Evolutionary conservation across 768 basidiomycete genomes (phyloP).

Genomic region (Nidularia pulvinata): DNA sequence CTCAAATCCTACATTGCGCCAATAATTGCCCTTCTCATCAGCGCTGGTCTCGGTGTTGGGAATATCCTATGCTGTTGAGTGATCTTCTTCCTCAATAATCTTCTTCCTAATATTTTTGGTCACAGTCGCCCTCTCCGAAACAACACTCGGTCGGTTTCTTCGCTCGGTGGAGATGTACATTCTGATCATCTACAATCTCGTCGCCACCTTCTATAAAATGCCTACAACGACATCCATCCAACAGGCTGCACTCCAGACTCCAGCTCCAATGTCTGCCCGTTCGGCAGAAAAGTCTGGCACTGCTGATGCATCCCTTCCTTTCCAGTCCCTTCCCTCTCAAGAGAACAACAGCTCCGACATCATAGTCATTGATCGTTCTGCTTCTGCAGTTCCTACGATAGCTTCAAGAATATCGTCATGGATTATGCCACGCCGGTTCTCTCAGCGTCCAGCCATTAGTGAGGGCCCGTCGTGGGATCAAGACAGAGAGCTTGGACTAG

Average conservation of each 20-base stretch:
- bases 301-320: too few species aligned
- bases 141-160: conserved; percentile 64
- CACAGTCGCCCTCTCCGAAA: conserved; percentile 70
- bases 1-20: conserved; percentile 47
- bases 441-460: background rate
- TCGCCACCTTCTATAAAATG: conserved; percentile 34
- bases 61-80: conserved; percentile 55
- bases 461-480: background rate
- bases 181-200: conserved; percentile 56
- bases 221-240: conserved; percentile 3
- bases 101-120: background rate
- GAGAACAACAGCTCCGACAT: background rate
- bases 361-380: too few species aligned
- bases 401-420: conserved; percentile 12
- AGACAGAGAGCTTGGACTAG: background rate
- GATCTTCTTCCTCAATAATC: conserved; percentile 1
- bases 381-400: too few species aligned
- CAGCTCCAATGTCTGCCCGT: background rate
- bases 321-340: too few species aligned
- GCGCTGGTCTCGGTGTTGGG: conserved; percentile 51
- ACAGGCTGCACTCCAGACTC: background rate
- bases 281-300: too few species aligned
- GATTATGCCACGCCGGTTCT: conserved; percentile 5
- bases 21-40: conserved; percentile 51
- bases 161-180: conserved; percentile 65